Evolutionary conservation across 306 rosid species (phyloP).

Genomic region (Quercus agrifolia): DNA sequence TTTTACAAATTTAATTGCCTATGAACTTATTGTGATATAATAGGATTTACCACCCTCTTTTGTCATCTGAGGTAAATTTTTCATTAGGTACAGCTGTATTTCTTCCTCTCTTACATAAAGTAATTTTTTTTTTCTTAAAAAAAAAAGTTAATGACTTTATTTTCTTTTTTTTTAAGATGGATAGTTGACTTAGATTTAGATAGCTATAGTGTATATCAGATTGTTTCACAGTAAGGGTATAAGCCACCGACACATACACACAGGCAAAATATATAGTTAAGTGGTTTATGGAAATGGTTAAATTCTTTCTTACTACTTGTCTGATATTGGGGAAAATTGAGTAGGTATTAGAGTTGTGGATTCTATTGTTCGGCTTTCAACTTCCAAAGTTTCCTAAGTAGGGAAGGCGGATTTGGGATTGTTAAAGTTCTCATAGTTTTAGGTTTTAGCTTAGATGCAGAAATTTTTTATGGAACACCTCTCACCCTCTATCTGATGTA

Average conservation of each 20-base stretch:
- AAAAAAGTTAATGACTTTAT: neutral
- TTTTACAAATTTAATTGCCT: conserved; percentile 5
- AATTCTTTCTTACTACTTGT: neutral
- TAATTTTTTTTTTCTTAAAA: neutral
- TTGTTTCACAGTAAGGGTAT: neutral
- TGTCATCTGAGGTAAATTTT: neutral
- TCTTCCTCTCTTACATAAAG: neutral
- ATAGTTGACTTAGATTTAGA: neutral
- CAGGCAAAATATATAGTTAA: neutral
- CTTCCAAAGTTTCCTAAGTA: neutral
- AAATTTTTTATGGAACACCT: neutral
- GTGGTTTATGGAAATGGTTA: neutral
- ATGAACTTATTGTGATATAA: neutral
- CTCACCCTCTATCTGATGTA: neutral
- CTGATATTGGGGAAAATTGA: neutral
- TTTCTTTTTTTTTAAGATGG: neutral
- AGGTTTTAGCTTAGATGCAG: neutral
- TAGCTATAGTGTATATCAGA: neutral
- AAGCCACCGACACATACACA: neutral
- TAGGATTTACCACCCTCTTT: neutral
- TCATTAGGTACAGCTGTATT: neutral
- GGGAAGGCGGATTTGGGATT: neutral
- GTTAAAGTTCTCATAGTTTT: neutral
- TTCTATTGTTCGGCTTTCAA: neutral
- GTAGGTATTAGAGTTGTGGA: neutral